Percentiles rank a stretch among this genome's conserved stretches.
These are phyloP conservation scores for Tylopilus intermedius DNA, from an alignment of 768 basidiomycete genomes.

Conservation along the genomic window DNA sequence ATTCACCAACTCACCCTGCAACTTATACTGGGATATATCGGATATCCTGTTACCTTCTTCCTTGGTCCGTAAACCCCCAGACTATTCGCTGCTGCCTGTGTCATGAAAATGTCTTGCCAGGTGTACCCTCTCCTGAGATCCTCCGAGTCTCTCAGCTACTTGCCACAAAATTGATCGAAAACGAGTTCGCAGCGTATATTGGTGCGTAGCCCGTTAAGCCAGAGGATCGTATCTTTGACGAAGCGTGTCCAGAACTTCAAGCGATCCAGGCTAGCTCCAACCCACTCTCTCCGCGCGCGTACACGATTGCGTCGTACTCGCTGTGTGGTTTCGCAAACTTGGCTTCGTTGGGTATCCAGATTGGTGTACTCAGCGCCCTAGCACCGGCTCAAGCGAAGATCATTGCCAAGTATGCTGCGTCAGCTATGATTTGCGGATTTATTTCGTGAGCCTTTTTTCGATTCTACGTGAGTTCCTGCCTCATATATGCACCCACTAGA, in stretches of 20 bases:
- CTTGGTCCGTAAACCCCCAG: slow-evolving; percentile 32
- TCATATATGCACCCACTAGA: slow-evolving; percentile 12
- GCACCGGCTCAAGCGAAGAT: slow-evolving; percentile 64
- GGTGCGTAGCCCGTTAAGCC: slow-evolving; percentile 19
- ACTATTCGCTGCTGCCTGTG: background rate
- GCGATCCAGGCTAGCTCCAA: slow-evolving; percentile 44
- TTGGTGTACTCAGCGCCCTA: slow-evolving; percentile 67
- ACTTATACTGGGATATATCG: slow-evolving; percentile 79
- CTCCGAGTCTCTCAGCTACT: slow-evolving; percentile 74
- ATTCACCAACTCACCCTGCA: slow-evolving; percentile 79
- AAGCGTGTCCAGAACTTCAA: slow-evolving; percentile 28
- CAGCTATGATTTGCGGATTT: slow-evolving; percentile 70
- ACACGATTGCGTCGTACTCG: slow-evolving; percentile 79
- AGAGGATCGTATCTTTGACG: background rate
- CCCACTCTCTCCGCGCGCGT: slow-evolving; percentile 68
- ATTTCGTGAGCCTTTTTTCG: slow-evolving; percentile 36
- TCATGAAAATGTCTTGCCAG: slow-evolving; percentile 20
- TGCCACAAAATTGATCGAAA: slow-evolving; percentile 82
- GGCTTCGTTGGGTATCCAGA: slow-evolving; percentile 81
- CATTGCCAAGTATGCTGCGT: slow-evolving; percentile 65
- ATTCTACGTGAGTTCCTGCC: background rate
- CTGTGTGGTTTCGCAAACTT: slow-evolving; percentile 91
- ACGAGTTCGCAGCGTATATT: slow-evolving; percentile 78
- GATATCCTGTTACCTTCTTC: slow-evolving; percentile 85
- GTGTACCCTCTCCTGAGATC: slow-evolving; percentile 79